Percentiles rank a stretch among this genome's conserved stretches.
Conservation (phyloP, 768 basidiomycete genomes). For the Trametopsis cervina region DNA sequence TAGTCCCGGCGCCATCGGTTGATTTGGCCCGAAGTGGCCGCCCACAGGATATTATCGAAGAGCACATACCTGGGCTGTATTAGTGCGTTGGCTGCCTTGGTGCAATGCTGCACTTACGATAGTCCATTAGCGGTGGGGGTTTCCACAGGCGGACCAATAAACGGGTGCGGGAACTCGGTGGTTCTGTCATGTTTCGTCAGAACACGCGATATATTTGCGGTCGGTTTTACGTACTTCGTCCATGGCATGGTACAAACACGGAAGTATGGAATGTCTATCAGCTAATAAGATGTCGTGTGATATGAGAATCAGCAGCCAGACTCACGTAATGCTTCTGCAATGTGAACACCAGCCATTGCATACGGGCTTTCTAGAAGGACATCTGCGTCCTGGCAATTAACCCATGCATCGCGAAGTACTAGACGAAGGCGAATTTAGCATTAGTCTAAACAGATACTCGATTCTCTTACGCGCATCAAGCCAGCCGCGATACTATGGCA, state of each 20-base stretch:
- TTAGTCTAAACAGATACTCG: neutral
- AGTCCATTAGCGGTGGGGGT: slow-evolving; percentile 54
- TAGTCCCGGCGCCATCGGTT: slow-evolving; percentile 55
- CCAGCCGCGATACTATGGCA: slow-evolving; percentile 51
- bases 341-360: slow-evolving; percentile 66
- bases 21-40: slow-evolving; percentile 57
- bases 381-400: slow-evolving; percentile 56
- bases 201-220: neutral
- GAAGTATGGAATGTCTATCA: slow-evolving; percentile 57
- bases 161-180: slow-evolving; percentile 56
- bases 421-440: neutral
- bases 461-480: slow-evolving; percentile 49
- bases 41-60: slow-evolving; percentile 65
- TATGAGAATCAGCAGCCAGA: slow-evolving; percentile 7
- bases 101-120: slow-evolving; percentile 33
- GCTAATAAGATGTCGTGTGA: slow-evolving; percentile 4
- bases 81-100: neutral
- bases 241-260: slow-evolving; percentile 58
- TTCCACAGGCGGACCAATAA: slow-evolving; percentile 56
- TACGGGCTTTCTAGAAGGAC: slow-evolving; percentile 62
- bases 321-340: slow-evolving; percentile 57
- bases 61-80: slow-evolving; percentile 41
- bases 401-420: slow-evolving; percentile 60
- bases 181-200: slow-evolving; percentile 31
- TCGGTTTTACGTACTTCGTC: slow-evolving; percentile 35